Evolutionary conservation across 805 yeast species (phyloP).

Genomic region (Candida glaebosa): DNA sequence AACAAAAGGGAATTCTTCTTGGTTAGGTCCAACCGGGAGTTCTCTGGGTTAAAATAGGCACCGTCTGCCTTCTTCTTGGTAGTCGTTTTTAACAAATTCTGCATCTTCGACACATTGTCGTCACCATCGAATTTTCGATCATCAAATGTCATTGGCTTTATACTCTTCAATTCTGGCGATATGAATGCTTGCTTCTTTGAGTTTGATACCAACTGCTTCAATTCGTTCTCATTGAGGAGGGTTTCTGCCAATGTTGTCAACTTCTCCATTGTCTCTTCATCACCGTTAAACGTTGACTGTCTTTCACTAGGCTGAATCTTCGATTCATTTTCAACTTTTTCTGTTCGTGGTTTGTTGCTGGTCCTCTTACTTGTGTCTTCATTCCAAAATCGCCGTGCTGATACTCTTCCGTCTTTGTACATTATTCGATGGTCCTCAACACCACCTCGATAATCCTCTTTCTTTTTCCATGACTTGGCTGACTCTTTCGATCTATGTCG

Average conservation of each 20-base stretch:
- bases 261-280: too few relatives aligned
- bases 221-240: too few relatives aligned
- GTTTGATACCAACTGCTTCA: background rate
- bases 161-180: conserved; percentile 1
- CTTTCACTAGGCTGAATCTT: too few relatives aligned
- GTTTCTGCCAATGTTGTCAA: too few relatives aligned
- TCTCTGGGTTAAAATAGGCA: conserved; percentile 20
- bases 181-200: background rate
- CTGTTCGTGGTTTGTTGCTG: background rate
- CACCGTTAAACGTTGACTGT: too few relatives aligned
- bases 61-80: background rate
- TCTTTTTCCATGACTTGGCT: background rate
- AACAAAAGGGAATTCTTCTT: conserved; percentile 17
- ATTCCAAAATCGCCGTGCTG: background rate
- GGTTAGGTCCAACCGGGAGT: conserved; percentile 17
- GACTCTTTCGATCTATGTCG: background rate
- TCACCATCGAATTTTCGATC: background rate
- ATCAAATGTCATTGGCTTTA: background rate
- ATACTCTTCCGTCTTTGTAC: background rate
- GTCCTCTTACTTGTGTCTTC: background rate
- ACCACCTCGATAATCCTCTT: too few relatives aligned
- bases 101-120: background rate
- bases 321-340: too few relatives aligned
- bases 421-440: background rate
- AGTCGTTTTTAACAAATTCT: background rate